phyloP scores from a whole-genome alignment of 1,139 yeast species.

The Candida pseudoviswanathii region DNA sequence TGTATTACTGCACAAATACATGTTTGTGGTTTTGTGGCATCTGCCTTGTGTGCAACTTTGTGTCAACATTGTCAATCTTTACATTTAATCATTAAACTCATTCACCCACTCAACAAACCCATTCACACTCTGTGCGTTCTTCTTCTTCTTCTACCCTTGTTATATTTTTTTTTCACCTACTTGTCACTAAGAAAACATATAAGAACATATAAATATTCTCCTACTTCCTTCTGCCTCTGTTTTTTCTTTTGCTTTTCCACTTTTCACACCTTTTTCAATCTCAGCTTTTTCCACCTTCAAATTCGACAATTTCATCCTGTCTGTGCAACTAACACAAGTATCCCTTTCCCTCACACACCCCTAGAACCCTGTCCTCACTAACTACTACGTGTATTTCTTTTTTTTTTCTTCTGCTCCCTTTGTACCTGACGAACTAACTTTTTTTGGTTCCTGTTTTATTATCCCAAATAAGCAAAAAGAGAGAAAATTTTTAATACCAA shows the following conservation, averaged over 20 bases:
- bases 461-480: not conserved
- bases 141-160: not conserved
- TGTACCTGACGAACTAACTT: not conserved
- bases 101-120: not conserved
- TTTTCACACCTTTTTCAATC: not conserved
- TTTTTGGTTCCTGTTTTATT: not conserved
- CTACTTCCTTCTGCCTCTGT: not conserved
- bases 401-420: not conserved
- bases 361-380: not conserved
- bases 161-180: not conserved
- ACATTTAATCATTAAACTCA: conserved; percentile 7
- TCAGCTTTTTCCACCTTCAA: not conserved
- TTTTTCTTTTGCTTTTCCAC: not conserved
- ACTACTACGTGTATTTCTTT: not conserved
- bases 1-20: not conserved
- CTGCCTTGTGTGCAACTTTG: not conserved
- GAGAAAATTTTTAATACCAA: not conserved
- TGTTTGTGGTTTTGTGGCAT: not conserved
- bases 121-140: not conserved
- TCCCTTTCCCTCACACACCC: not conserved
- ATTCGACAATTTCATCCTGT: not conserved
- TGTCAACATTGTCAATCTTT: conserved; percentile 5
- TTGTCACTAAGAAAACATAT: not conserved
- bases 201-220: not conserved
- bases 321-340: too few species aligned